Percentiles rank a stretch among this genome's conserved stretches.
Evolutionary conservation across 768 basidiomycete species (phyloP).

Genomic region (Phlebiopsis gigantea): DNA sequence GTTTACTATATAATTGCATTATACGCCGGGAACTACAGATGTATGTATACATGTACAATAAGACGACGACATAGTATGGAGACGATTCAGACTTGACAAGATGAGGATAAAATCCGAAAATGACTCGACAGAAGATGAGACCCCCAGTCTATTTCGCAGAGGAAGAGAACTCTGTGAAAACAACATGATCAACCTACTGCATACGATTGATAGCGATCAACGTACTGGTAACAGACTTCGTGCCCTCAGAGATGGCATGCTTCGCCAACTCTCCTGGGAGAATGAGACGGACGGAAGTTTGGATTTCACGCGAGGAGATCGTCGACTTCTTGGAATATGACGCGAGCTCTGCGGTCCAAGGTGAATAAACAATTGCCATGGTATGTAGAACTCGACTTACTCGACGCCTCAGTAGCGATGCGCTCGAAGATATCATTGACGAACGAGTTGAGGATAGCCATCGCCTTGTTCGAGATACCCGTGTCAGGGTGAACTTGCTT

Average conservation of each 20-base stretch:
- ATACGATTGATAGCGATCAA: neutral
- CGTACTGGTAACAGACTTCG: constrained; percentile 66
- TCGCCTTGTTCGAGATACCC: constrained; percentile 88
- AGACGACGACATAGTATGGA: constrained; percentile 12
- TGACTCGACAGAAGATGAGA: constrained; percentile 7
- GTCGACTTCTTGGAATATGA: constrained; percentile 88
- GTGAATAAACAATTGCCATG: too few relatives aligned
- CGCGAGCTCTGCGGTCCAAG: constrained; percentile 66
- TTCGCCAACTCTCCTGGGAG: constrained; percentile 83
- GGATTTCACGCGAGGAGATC: constrained; percentile 88
- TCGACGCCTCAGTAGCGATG: constrained; percentile 69
- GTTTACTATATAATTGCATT: constrained; percentile 6
- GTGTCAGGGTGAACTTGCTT: constrained; percentile 93
- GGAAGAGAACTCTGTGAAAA: constrained; percentile 47
- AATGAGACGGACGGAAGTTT: constrained; percentile 78
- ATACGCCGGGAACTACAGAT: constrained; percentile 9
- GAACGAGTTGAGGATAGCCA: constrained; percentile 81
- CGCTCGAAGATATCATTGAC: constrained; percentile 84
- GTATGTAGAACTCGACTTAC: constrained; percentile 32
- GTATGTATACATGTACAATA: constrained; percentile 20
- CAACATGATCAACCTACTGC: constrained; percentile 11
- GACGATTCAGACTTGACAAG: constrained; percentile 3
- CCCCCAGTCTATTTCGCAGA: constrained; percentile 18
- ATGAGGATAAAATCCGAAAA: constrained; percentile 3
- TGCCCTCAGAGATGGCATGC: constrained; percentile 86